Evolutionary conservation across 202 grass and related monocot species (phyloP), one percentile per base, ranked within the genome.

Genomic region (Panicum virgatum): DNA sequence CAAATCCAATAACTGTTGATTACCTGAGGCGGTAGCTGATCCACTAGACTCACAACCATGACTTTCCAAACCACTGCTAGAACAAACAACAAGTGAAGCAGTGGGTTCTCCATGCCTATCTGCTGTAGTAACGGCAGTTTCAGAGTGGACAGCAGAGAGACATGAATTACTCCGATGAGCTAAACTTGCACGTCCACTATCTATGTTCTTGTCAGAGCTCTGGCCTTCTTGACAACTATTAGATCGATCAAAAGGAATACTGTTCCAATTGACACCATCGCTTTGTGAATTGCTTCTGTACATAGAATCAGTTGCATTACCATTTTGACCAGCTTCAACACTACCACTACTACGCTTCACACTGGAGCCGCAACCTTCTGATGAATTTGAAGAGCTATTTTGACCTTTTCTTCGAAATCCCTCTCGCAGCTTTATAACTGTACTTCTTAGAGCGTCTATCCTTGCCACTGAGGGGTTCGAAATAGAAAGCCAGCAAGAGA

Each of bases 321-420:
- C 89, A 77, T 98, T 84, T 83, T 93, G 90, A 77, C 76, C 89
- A 57, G 77, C 92, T 89, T 97, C 94, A 74, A 98, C 92, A 78
- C 96, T 98, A 60, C 96, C 90, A 72, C 92, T 94, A 84, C 92
- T 98, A 51, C 96, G 92, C 69, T 98, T 96, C 68, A 98, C 83
- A 81, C 96, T 98, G 54, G 96, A 98, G 81, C 96, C 96, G 75
- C 92, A 98, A 29, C 92, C 96, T 84, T 98, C 96, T 38, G 96
- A 98, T 78, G 96, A 98, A 83, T 92, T 93, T 64, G 96, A 96
- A 80, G 92, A 98, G 71, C 92, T 88, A 89, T 86, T 96, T 76
- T 93, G 92, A 12, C 90, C 89, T 62, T 91, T 93, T 48, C 85
- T 79, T 66, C 89, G 82, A 76, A 99, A 99, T 52, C 91, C 96